Percentiles rank a stretch among this genome's conserved stretches.
Evolutionary conservation across 768 basidiomycete genomes (phyloP).

Genomic region (Amanita rimosa): DNA sequence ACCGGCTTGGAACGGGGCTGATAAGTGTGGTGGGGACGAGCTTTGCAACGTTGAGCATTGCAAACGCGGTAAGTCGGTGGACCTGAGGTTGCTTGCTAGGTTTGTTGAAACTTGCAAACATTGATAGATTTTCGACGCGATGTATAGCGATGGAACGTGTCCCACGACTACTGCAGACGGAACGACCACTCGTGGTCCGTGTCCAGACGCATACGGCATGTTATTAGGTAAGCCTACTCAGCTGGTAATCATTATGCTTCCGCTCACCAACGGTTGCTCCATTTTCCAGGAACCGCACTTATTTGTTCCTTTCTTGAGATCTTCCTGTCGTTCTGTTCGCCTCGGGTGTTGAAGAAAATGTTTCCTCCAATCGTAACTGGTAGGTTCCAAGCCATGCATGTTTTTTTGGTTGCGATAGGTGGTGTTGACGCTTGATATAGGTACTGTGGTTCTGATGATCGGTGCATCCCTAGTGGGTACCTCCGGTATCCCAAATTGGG

Average conservation of each 20-base stretch:
- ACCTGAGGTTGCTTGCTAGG: neutral
- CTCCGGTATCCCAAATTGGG: slow-evolving; percentile 75
- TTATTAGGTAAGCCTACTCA: slow-evolving; percentile 42
- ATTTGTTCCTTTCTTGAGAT: slow-evolving; percentile 77
- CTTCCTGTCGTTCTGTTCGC: slow-evolving; percentile 64
- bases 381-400: slow-evolving; percentile 9
- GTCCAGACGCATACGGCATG: slow-evolving; percentile 75
- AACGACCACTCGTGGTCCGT: slow-evolving; percentile 42
- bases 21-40: slow-evolving; percentile 76
- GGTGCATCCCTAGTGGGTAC: slow-evolving; percentile 67
- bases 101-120: neutral
- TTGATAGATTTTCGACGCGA: slow-evolving; percentile 54
- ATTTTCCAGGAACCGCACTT: slow-evolving; percentile 49
- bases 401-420: neutral
- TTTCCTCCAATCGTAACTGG: slow-evolving; percentile 80
- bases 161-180: slow-evolving; percentile 50
- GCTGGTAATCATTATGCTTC: neutral
- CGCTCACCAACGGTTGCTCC: neutral
- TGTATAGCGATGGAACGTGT: slow-evolving; percentile 77
- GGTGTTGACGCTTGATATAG: slow-evolving; percentile 17
- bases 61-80: slow-evolving; percentile 39
- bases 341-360: slow-evolving; percentile 46
- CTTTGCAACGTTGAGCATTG: slow-evolving; percentile 70
- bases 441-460: slow-evolving; percentile 72
- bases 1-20: slow-evolving; percentile 71